Conservation (phyloP, 257 asterid species). For the Pogostemon cablin region DNA sequence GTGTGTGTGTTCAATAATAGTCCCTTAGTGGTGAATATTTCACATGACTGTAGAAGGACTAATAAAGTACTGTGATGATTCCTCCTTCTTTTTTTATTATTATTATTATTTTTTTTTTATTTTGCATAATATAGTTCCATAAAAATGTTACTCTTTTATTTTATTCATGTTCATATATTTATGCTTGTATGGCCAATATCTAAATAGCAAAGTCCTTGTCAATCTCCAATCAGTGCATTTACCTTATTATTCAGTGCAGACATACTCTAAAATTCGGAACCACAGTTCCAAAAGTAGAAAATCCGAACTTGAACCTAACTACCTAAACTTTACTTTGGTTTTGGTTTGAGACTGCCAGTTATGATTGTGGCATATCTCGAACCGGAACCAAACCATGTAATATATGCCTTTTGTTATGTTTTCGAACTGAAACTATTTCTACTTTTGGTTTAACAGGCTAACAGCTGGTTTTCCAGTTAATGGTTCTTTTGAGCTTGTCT, state of each 20-base stretch:
- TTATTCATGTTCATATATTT: not conserved
- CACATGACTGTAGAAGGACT: conserved; percentile 6
- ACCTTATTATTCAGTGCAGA: not conserved
- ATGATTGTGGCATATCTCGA: too few relatives aligned
- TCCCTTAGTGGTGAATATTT: not conserved
- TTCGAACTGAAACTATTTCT: too few relatives aligned
- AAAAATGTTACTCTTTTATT: conserved; percentile 1
- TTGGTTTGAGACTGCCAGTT: too few relatives aligned
- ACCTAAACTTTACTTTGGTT: too few relatives aligned
- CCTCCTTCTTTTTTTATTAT: not conserved
- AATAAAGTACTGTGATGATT: not conserved
- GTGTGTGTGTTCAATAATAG: not conserved
- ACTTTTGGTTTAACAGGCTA: too few relatives aligned
- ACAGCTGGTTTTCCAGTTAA: too few relatives aligned
- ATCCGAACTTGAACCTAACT: too few relatives aligned
- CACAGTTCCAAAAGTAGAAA: too few relatives aligned
- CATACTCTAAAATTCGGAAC: too few relatives aligned
- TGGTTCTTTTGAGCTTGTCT: too few relatives aligned
- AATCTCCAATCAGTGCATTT: conserved; percentile 2
- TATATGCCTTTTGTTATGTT: too few relatives aligned
- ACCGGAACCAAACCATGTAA: too few relatives aligned
- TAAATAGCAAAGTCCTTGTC: conserved; percentile 5
- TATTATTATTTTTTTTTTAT: not conserved
- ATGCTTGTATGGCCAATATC: conserved; percentile 17
- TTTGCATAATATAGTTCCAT: not conserved